These are phyloP conservation scores for Globisporangium spiculum DNA, from an alignment of 352 stramenopile species.

Conservation along the genomic window DNA sequence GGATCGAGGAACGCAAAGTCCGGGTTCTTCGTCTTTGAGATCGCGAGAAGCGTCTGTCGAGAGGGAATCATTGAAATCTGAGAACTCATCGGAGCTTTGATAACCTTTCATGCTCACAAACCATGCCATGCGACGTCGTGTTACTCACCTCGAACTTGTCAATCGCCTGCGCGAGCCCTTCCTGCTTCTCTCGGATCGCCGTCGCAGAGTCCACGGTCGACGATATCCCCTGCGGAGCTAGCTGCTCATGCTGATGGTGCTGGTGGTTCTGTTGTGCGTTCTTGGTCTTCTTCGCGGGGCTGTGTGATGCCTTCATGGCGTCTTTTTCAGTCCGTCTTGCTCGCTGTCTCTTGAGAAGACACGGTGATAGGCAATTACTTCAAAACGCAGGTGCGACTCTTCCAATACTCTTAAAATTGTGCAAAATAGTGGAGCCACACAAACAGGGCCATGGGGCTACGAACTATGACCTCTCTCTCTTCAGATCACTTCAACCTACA, in stretches of 20 bases:
- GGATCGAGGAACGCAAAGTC: slow-evolving; percentile 49
- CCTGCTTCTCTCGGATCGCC: slow-evolving; percentile 8
- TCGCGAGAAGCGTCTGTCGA: slow-evolving; percentile 31
- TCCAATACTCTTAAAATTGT: slow-evolving; percentile 1
- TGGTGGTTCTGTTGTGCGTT: background rate
- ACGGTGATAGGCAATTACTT: background rate
- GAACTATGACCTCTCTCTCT: background rate
- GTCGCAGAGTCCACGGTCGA: background rate
- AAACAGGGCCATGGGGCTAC: background rate
- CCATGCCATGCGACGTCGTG: background rate
- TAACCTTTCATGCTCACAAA: background rate
- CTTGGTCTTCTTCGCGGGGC: background rate
- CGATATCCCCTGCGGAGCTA: background rate
- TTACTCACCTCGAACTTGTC: slow-evolving; percentile 41
- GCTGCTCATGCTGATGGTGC: background rate
- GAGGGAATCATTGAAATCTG: background rate
- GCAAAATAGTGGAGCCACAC: background rate
- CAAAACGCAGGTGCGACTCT: background rate
- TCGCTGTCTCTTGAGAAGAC: background rate
- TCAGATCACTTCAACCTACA: background rate
- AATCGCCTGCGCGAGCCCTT: slow-evolving; percentile 29
- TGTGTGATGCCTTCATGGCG: slow-evolving; percentile 1
- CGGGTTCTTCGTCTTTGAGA: slow-evolving; percentile 28
- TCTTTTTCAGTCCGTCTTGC: background rate
- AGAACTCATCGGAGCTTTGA: background rate